Base-by-base conservation (phyloP, 2,329 filamentous ascomycete species). In the Amphichorda felina region DNA sequence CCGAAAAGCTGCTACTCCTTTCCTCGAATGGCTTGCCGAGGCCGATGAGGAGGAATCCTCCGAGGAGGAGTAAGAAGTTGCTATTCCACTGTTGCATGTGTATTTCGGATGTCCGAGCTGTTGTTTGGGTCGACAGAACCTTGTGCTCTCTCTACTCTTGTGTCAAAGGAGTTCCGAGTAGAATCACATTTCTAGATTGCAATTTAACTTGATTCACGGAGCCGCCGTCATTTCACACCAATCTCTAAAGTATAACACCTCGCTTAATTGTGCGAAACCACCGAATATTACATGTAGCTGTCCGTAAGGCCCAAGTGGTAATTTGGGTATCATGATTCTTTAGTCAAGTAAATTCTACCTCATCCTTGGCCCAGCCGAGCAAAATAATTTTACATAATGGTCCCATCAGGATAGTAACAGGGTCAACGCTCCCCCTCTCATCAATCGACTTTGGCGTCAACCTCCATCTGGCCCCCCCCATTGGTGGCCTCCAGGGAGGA, bases 1-100 rank as follows among this genome's bases (percentile, higher is more conserved):
- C 43, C 86, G 88, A 66, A 89, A 93, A 70, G 82, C 85, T 45
- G 87, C 91, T 36, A 83, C 93, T 68, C 80, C 84, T 44, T 98
- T 98, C 74, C 72, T 95, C 53, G 82, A 79, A 50, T 96, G 88
- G 89, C 85, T 96, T 39, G 76, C 85, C 48, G 85, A 82, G 60
- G 88, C 88, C 36, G 82, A 88, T 58, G 77, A 81, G 43, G 79
- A 83, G 44, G 77, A 79, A 40, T 69, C 68, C 8, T 66, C 64
- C 7, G 78, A 80, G 16, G 76, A 79, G 14, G 73, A 76, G 47
- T 53, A 55, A 33, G 13, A 4, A 6, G 7, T 16, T n/a, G 5
- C 17, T 10, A 9, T 29, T 22, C 24, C 4, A 18, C 8, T 30
- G n/a, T 25, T 24, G 18, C 21, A 10, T 24, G 21, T 24, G 6